A percentile compares a stretch with the other conserved stretches of the same genome.
These are phyloP conservation scores for Ascochyta fabae DNA, from an alignment of 2,329 filamentous ascomycete species.

Conservation along the genomic window DNA sequence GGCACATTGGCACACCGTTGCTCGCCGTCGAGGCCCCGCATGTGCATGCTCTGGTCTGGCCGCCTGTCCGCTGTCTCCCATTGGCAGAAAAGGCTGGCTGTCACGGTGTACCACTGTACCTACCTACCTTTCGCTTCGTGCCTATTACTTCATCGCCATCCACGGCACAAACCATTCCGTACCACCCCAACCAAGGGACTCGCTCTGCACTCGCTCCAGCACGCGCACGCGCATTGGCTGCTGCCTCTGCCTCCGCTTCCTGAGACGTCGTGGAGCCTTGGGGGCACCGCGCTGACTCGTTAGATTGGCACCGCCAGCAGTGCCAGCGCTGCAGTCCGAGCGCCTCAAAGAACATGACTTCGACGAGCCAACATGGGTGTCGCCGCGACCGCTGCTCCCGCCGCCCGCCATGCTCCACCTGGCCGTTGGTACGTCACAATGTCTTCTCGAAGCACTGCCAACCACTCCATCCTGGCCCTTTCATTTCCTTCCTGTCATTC, in stretches of 20 bases:
- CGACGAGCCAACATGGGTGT: slow-evolving; percentile 11
- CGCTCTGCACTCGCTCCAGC: neutral
- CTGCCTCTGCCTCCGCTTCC: neutral
- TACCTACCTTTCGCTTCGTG: neutral
- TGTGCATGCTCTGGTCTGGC: slow-evolving; percentile 2
- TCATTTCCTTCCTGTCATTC: slow-evolving; percentile 11
- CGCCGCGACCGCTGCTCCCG: slow-evolving; percentile 12
- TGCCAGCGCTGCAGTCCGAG: slow-evolving; percentile 15
- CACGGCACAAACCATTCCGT: neutral
- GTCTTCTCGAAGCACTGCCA: slow-evolving; percentile 9
- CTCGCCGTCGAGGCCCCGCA: slow-evolving; percentile 7
- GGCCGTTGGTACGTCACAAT: slow-evolving; percentile 10
- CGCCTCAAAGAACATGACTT: slow-evolving; percentile 7
- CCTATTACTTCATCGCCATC: neutral
- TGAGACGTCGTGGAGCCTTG: slow-evolving; percentile 6
- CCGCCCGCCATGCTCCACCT: slow-evolving; percentile 1
- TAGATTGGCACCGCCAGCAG: slow-evolving; percentile 15
- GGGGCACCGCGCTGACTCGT: slow-evolving; percentile 14
- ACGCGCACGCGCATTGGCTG: no score
- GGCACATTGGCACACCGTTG: slow-evolving; percentile 8
- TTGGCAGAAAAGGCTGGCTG: slow-evolving; percentile 7
- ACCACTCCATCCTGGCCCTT: slow-evolving; percentile 8
- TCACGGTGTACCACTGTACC: neutral
- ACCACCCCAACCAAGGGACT: neutral
- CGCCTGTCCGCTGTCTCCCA: slow-evolving; percentile 7